phyloP scores from a whole-genome alignment of 2,329 filamentous ascomycete species.

The Uncinocarpus reesii region DNA sequence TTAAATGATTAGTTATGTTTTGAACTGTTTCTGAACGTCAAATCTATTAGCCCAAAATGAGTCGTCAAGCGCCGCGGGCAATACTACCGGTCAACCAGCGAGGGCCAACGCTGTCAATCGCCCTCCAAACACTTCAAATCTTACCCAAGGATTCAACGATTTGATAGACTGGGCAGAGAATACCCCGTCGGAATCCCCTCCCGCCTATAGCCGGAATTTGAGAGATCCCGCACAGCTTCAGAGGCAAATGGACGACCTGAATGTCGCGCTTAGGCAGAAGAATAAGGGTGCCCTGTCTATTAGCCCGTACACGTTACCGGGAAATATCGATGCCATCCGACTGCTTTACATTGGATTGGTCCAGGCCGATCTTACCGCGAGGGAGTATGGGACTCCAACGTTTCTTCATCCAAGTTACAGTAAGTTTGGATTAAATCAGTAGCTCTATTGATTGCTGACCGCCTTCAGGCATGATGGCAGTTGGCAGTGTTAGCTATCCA shows the following conservation, averaged over 20 bases:
- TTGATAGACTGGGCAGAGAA: conserved; percentile 4
- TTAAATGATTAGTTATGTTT: background rate
- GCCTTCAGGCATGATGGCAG: background rate
- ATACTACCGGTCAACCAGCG: background rate
- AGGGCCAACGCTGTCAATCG: conserved; percentile 3
- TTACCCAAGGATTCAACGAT: conserved; percentile 2
- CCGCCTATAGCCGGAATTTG: conserved; percentile 5
- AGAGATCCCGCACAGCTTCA: conserved; percentile 5
- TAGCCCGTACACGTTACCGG: conserved; percentile 1
- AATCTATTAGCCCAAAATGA: background rate
- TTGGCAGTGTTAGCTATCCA: conserved; percentile 2
- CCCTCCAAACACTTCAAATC: background rate
- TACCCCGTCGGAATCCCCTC: conserved; percentile 1
- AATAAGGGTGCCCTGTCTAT: conserved; percentile 7
- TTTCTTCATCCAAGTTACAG: conserved; percentile 5
- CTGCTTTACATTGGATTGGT: conserved; percentile 2
- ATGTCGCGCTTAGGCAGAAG: background rate
- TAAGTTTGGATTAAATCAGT: background rate
- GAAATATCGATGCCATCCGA: conserved; percentile 4
- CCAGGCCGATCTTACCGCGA: background rate
- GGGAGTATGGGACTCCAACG: conserved; percentile 6
- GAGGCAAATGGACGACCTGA: conserved; percentile 3
- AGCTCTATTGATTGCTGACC: background rate
- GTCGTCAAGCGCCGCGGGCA: background rate
- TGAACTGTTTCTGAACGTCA: background rate